Conservation (phyloP, 306 rosid genomes). For the Cucurbita pepo region DNA sequence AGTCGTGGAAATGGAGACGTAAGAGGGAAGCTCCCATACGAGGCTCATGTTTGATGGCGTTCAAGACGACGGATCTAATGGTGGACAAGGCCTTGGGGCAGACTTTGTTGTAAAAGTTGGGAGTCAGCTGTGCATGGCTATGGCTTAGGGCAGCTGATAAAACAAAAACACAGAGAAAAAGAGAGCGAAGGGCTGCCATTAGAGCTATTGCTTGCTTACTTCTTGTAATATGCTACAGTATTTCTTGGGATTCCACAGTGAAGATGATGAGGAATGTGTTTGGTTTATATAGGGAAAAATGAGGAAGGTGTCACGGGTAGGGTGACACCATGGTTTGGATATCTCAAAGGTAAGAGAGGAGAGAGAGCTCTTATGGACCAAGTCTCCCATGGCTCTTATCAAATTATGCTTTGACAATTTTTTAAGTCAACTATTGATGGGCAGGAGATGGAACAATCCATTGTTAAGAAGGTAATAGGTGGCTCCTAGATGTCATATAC, state of each 20-base stretch:
- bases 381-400: not conserved
- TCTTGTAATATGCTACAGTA: not conserved
- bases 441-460: too few relatives aligned
- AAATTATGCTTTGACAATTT: not conserved
- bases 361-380: not conserved
- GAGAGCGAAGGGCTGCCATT: constrained; percentile 11
- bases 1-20: constrained; percentile 19
- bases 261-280: not conserved
- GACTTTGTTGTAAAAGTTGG: not conserved
- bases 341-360: too few relatives aligned
- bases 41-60: constrained; percentile 3
- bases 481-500: too few relatives aligned
- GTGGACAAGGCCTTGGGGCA: constrained; percentile 14
- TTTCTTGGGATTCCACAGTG: not conserved
- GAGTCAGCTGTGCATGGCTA: constrained; percentile 3
- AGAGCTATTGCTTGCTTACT: not conserved
- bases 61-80: not conserved
- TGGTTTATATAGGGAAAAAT: not conserved
- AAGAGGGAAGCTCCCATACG: constrained; percentile 21
- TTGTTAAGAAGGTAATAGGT: too few relatives aligned
- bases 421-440: too few relatives aligned
- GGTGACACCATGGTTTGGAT: too few relatives aligned
- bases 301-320: not conserved
- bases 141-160: not conserved
- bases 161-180: constrained; percentile 5